Conservation (phyloP, 2,329 filamentous ascomycete genomes). For the Fusarium sp. region DNA sequence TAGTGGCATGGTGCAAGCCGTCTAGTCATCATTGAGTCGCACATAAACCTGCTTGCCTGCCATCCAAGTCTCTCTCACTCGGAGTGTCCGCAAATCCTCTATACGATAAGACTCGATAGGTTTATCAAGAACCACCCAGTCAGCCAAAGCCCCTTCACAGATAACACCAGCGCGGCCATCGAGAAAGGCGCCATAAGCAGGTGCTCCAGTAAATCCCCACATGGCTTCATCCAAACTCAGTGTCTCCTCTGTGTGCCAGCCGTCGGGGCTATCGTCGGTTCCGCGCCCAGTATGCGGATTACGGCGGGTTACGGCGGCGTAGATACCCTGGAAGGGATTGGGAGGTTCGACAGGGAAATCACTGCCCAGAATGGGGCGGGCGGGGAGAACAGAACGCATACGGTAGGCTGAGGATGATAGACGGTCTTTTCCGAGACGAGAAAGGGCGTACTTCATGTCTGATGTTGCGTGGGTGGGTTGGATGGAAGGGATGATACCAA, state of each 20-base stretch:
- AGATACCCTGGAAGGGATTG: conserved; percentile 76
- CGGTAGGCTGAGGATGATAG: conserved; percentile 71
- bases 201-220: conserved; percentile 71
- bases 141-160: conserved; percentile 71
- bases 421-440: conserved; percentile 69
- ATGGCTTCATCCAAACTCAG: conserved; percentile 71
- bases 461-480: conserved; percentile 80
- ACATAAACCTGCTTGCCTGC: conserved; percentile 66
- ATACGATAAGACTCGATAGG: conserved; percentile 64
- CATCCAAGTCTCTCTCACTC: conserved; percentile 77
- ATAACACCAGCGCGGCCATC: conserved; percentile 72
- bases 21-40: conserved; percentile 7
- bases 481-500: conserved; percentile 76
- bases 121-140: conserved; percentile 77
- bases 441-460: conserved; percentile 76
- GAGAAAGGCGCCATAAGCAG: conserved; percentile 70
- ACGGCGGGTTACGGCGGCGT: conserved; percentile 73
- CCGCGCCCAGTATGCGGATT: conserved; percentile 69
- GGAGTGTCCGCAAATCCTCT: conserved; percentile 66
- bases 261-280: conserved; percentile 60
- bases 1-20: not conserved
- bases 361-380: conserved; percentile 71
- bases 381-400: conserved; percentile 71
- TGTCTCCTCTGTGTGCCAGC: conserved; percentile 72
- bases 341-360: conserved; percentile 81